Percentiles rank a stretch among this genome's conserved stretches.
These are phyloP conservation scores for Gracilaria gracilis DNA, from an alignment of 23 red algal genomes.

Conservation along the genomic window DNA sequence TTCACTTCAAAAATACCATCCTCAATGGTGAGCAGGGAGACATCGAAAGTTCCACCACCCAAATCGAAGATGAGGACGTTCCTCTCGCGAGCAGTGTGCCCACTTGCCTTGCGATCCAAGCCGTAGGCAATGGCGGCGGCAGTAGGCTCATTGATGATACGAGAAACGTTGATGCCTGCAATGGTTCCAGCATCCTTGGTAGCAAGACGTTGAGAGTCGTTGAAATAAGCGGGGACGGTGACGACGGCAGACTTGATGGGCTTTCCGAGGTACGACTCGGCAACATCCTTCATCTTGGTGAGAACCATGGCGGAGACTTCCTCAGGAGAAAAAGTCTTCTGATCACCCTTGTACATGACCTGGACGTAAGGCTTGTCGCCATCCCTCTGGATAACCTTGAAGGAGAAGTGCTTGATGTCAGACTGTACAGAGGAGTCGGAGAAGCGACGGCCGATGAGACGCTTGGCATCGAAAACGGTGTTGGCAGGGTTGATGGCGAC, in stretches of 20 bases:
- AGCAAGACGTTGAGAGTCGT: slow-evolving; percentile 98
- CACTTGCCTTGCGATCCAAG: slow-evolving; percentile 87
- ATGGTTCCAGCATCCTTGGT: slow-evolving; percentile 99
- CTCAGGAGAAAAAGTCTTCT: slow-evolving; percentile 94
- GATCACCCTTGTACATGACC: slow-evolving; percentile 92
- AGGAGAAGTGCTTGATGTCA: slow-evolving; percentile 99
- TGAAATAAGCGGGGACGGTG: slow-evolving; percentile 99
- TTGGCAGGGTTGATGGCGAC: slow-evolving; percentile 98
- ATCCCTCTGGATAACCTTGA: slow-evolving; percentile 86
- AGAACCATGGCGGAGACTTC: slow-evolving; percentile 99
- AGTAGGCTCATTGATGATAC: slow-evolving; percentile 99
- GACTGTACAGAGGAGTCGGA: slow-evolving; percentile 93
- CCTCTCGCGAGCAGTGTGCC: slow-evolving; percentile 73
- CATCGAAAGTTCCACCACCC: slow-evolving; percentile 99
- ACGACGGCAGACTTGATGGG: slow-evolving; percentile 93
- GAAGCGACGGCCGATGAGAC: slow-evolving; percentile 96
- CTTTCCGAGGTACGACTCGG: slow-evolving; percentile 94
- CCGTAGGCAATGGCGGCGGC: slow-evolving; percentile 99
- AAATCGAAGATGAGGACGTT: slow-evolving; percentile 99
- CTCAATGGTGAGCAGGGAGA: slow-evolving; percentile 96
- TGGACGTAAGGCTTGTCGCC: slow-evolving; percentile 93
- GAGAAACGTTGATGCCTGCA: slow-evolving; percentile 95
- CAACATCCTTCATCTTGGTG: slow-evolving; percentile 97
- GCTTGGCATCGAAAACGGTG: slow-evolving; percentile 99
- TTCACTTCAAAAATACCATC: slow-evolving; percentile 99